Evolutionary conservation across 768 basidiomycete genomes (phyloP).

Genomic region (Rhizopogon vesiculosus): DNA sequence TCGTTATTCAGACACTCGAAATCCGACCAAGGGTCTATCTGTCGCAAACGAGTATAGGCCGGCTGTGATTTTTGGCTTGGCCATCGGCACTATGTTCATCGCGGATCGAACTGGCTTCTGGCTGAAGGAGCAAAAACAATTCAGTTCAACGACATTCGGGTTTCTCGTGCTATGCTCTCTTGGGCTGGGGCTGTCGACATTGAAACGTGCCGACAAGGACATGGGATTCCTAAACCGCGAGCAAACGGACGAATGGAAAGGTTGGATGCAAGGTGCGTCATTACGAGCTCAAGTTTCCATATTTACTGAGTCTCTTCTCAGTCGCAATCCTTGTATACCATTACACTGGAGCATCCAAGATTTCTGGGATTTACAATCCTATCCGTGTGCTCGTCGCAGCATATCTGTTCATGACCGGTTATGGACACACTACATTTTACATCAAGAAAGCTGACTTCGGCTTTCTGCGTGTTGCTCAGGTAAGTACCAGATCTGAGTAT

Average conservation of each 20-base stretch:
- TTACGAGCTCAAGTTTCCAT: neutral
- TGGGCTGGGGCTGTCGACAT: slow-evolving; percentile 53
- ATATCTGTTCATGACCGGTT: slow-evolving; percentile 92
- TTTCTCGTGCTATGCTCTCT: slow-evolving; percentile 53
- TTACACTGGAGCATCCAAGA: slow-evolving; percentile 84
- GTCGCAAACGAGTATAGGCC: slow-evolving; percentile 27
- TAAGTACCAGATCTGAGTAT: slow-evolving; percentile 22
- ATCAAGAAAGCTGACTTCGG: slow-evolving; percentile 87
- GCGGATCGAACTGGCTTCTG: slow-evolving; percentile 86
- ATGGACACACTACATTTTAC: slow-evolving; percentile 86
- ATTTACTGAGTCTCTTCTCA: slow-evolving; percentile 23
- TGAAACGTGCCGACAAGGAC: slow-evolving; percentile 75
- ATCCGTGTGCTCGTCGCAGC: slow-evolving; percentile 85
- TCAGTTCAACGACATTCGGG: slow-evolving; percentile 62
- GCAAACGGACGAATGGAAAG: slow-evolving; percentile 97
- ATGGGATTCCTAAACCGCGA: slow-evolving; percentile 86
- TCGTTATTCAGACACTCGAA: slow-evolving; percentile 7
- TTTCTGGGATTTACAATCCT: slow-evolving; percentile 91
- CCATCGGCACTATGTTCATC: slow-evolving; percentile 63
- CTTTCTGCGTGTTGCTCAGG: slow-evolving; percentile 70
- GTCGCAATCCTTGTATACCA: slow-evolving; percentile 92
- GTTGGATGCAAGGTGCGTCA: slow-evolving; percentile 91
- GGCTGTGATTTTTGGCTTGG: slow-evolving; percentile 58
- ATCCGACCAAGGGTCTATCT: slow-evolving; percentile 9
- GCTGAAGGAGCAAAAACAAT: slow-evolving; percentile 88